phyloP scores from a whole-genome alignment of 140 eudicot genomes.

The Stevia rebaudiana region DNA sequence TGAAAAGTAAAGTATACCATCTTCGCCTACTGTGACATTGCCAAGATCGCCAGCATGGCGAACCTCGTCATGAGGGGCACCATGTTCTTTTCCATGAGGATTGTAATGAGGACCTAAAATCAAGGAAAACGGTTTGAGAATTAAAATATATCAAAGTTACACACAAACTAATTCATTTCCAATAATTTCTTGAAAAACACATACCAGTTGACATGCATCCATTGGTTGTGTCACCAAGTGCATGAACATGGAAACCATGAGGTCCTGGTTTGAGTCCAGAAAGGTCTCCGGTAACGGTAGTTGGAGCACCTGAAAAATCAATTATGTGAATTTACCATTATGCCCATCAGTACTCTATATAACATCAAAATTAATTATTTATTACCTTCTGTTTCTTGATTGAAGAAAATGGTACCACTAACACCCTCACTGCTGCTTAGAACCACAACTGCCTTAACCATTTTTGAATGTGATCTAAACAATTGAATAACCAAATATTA shows the following conservation, averaged over 20 bases:
- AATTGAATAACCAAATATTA: constrained; percentile 9
- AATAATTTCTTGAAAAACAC: not conserved
- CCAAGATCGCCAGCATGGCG: constrained; percentile 99
- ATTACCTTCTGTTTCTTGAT: constrained; percentile 79
- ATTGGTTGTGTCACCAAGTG: constrained; percentile 97
- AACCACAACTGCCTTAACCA: constrained; percentile 94
- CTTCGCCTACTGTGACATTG: constrained; percentile 82
- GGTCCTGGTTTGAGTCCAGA: constrained; percentile 88
- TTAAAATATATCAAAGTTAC: not conserved
- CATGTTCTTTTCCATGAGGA: constrained; percentile 89
- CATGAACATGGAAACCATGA: constrained; percentile 97
- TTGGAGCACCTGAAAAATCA: constrained; percentile 55
- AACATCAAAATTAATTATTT: not conserved
- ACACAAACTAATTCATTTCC: not conserved
- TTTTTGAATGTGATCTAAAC: constrained; percentile 68
- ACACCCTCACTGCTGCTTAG: constrained; percentile 92
- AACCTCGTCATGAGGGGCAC: constrained; percentile 84
- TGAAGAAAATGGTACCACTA: constrained; percentile 71
- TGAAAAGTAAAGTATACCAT: constrained; percentile 49
- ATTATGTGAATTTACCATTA: not conserved
- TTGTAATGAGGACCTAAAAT: constrained; percentile 84
- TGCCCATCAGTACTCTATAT: not conserved
- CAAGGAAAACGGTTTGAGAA: not conserved
- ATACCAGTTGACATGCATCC: constrained; percentile 99
- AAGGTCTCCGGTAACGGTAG: constrained; percentile 77